phyloP scores from a whole-genome alignment of 441 rosid genomes.

The Brassica hybrid region DNA sequence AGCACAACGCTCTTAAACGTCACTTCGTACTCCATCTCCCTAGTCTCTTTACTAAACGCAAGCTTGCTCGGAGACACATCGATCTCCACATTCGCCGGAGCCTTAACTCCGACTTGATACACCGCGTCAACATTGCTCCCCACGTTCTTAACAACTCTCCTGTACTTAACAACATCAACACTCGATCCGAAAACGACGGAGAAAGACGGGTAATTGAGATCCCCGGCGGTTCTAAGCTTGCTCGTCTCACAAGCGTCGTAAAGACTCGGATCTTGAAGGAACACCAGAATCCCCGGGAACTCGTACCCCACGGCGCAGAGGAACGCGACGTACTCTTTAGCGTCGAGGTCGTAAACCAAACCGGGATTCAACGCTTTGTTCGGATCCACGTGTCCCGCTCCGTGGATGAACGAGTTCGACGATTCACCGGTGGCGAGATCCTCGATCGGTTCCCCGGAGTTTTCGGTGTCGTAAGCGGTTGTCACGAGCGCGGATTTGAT shows the following conservation, averaged over 20 bases:
- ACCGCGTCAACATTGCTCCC: conserved; percentile 59
- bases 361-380: conserved; percentile 80
- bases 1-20: conserved; percentile 57
- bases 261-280: conserved; percentile 52
- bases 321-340: conserved; percentile 57
- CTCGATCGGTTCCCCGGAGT: conserved; percentile 58
- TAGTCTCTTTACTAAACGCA: conserved; percentile 57
- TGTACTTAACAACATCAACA: conserved; percentile 48
- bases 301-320: conserved; percentile 83
- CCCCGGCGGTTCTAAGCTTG: conserved; percentile 56
- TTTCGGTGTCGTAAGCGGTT: conserved; percentile 71
- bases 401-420: conserved; percentile 65
- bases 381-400: conserved; percentile 88
- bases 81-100: conserved; percentile 63
- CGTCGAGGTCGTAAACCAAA: conserved; percentile 69
- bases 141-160: conserved; percentile 67
- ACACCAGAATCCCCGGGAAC: conserved; percentile 54
- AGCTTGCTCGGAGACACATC: conserved; percentile 64
- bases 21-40: conserved; percentile 57
- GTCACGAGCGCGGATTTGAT: conserved; percentile 85
- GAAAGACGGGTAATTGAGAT: conserved; percentile 87
- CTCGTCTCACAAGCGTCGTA: conserved; percentile 45
- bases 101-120: conserved; percentile 57
- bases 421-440: conserved; percentile 73
- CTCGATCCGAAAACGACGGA: conserved; percentile 55